phyloP scores from a whole-genome alignment of 768 basidiomycete species.

The Brasilioporus rufonigricans region DNA sequence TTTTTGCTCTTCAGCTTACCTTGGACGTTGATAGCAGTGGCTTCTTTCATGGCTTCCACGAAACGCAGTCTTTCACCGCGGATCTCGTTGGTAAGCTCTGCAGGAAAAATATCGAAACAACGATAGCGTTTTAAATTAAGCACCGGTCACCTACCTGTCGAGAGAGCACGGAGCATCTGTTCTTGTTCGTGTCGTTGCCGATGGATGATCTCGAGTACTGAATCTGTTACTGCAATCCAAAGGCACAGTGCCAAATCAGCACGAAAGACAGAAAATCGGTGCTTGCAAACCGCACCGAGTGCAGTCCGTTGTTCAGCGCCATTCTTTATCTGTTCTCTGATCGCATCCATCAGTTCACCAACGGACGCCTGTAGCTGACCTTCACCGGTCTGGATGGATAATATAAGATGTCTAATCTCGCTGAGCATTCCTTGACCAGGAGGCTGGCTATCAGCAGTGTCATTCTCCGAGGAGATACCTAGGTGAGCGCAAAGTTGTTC shows the following conservation, averaged over 20 bases:
- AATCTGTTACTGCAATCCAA: conserved; percentile 50
- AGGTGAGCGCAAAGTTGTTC: conserved; percentile 58
- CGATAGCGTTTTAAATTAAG: not conserved
- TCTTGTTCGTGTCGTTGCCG: conserved; percentile 75
- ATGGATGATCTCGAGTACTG: conserved; percentile 60
- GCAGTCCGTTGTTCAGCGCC: conserved; percentile 41
- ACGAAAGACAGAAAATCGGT: conserved; percentile 3
- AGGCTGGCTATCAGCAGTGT: conserved; percentile 4
- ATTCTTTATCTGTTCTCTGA: conserved; percentile 41
- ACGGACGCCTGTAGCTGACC: conserved; percentile 34
- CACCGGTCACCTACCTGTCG: conserved; percentile 48
- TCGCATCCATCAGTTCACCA: conserved; percentile 35
- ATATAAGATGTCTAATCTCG: conserved; percentile 36
- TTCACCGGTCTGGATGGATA: conserved; percentile 30
- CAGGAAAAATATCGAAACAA: not conserved
- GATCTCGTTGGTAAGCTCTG: conserved; percentile 81
- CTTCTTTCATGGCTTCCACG: conserved; percentile 94
- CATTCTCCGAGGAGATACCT: conserved; percentile 35
- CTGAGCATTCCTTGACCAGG: conserved; percentile 30
- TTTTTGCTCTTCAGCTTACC: conserved; percentile 37
- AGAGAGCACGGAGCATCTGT: conserved; percentile 60
- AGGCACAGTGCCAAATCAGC: conserved; percentile 5
- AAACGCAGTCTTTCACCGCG: conserved; percentile 82
- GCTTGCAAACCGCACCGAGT: conserved; percentile 32
- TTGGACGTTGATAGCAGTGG: conserved; percentile 84